A percentile compares a stretch with the other conserved stretches of the same genome.
These are phyloP conservation scores for Yamadazyma sp. DNA, from an alignment of 1,139 yeast genomes.

Conservation along the genomic window DNA sequence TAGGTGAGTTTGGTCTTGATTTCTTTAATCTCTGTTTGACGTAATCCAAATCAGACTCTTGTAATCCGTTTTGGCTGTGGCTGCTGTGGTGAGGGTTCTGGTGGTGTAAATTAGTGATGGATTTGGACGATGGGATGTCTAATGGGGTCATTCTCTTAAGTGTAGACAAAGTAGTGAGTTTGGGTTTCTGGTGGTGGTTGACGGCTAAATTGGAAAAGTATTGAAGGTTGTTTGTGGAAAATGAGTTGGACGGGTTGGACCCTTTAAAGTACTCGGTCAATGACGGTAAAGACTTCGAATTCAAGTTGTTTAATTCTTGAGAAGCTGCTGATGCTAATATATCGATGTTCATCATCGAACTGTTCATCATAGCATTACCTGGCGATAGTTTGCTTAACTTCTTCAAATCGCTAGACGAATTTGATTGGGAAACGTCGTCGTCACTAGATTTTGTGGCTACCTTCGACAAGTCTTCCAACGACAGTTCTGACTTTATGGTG, in stretches of 20 bases:
- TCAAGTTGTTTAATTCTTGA: conserved; percentile 63
- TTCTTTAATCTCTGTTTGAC: conserved; percentile 56
- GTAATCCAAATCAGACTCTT: conserved; percentile 47
- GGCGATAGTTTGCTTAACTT: conserved; percentile 9
- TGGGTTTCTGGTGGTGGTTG: conserved; percentile 27
- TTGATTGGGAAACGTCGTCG: conserved; percentile 6
- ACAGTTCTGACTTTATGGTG: conserved; percentile 4
- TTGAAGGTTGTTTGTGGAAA: conserved; percentile 24
- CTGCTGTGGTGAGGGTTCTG: conserved; percentile 1
- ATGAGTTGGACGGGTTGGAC: conserved; percentile 15
- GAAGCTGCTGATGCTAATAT: conserved; percentile 81
- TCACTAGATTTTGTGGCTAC: conserved; percentile 10
- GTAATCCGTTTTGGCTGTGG: conserved; percentile 24
- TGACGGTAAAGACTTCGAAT: conserved; percentile 61
- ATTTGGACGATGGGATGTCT: conserved; percentile 17
- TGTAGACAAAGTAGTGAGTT: conserved; percentile 41
- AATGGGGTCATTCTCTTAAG: conserved; percentile 58
- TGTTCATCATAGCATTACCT: conserved; percentile 18
- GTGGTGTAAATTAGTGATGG: conserved; percentile 14
- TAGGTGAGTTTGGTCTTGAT: conserved; percentile 72
- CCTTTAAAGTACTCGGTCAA: conserved; percentile 55
- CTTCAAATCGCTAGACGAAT: conserved; percentile 1
- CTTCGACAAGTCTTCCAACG: conserved; percentile 10
- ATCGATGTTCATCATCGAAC: conserved; percentile 57
- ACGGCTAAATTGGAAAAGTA: conserved; percentile 31